Evolutionary conservation across 129 eudicot species (phyloP).

Genomic region (Helianthus tuberosus): DNA sequence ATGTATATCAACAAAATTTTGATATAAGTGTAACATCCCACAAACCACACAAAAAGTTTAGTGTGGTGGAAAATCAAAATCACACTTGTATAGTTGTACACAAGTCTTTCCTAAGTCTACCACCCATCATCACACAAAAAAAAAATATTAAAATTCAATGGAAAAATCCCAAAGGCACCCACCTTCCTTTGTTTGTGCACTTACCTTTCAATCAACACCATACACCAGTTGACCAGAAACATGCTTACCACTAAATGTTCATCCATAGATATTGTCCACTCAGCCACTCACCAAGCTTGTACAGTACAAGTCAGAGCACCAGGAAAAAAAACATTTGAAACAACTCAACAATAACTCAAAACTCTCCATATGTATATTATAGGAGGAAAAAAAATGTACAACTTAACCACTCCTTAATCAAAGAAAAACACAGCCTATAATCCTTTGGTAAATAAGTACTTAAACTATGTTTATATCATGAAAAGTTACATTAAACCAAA

Average conservation of each 20-base stretch:
- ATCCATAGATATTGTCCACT: conserved; percentile 5
- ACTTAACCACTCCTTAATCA: conserved; percentile 28
- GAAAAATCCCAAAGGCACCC: conserved; percentile 23
- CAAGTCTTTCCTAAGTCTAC: conserved; percentile 39
- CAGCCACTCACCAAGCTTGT: conserved; percentile 1
- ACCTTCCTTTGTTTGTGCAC: conserved; percentile 19
- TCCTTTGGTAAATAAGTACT: conserved; percentile 16
- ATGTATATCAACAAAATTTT: neutral
- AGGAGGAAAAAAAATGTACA: conserved; percentile 36
- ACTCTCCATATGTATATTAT: conserved; percentile 19
- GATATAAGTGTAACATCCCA: conserved; percentile 7
- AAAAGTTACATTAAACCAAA: neutral
- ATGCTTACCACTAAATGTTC: conserved; percentile 32
- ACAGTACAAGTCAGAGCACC: conserved; percentile 16
- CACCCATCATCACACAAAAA: conserved; percentile 19
- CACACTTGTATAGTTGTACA: neutral
- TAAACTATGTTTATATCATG: conserved; percentile 16
- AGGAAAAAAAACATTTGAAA: neutral
- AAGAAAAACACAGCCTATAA: conserved; percentile 22
- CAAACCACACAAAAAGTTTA: conserved; percentile 28
- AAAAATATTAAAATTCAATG: neutral
- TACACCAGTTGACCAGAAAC: conserved; percentile 28
- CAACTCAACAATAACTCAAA: conserved; percentile 11
- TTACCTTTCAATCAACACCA: conserved; percentile 31
- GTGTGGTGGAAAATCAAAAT: conserved; percentile 26